Percentiles rank a stretch among this genome's conserved stretches.
phyloP scores from a whole-genome alignment of 208 protist species.

The Perkinsela sp. region DNA sequence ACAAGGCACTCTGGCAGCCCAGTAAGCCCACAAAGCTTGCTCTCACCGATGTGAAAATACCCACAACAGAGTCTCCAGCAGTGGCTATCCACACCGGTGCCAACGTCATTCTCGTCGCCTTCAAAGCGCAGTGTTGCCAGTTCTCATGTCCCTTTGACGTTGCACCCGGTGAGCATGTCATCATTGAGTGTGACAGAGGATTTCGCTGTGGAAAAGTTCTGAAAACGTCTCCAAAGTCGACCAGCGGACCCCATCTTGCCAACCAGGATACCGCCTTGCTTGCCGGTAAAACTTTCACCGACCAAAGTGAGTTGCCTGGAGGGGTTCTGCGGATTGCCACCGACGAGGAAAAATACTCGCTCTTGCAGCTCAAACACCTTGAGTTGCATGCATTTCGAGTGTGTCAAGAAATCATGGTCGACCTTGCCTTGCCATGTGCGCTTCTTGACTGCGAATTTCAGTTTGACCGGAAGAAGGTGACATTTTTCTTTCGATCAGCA shows the following conservation, averaged over 20 bases:
- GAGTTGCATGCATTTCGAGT: conserved; percentile 51
- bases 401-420: conserved; percentile 32
- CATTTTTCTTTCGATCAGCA: conserved; percentile 63
- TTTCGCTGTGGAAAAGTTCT: conserved; percentile 47
- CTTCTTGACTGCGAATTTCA: conserved; percentile 57
- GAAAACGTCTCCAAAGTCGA: conserved; percentile 13
- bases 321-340: conserved; percentile 23
- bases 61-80: too few relatives aligned
- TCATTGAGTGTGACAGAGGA: conserved; percentile 58
- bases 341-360: conserved; percentile 32
- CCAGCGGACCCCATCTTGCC: conserved; percentile 13
- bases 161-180: conserved; percentile 31
- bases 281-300: conserved; percentile 25
- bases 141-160: conserved; percentile 2
- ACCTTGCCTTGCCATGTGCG: conserved; percentile 43
- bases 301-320: conserved; percentile 34
- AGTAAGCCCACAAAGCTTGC: too few relatives aligned
- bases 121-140: not conserved
- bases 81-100: too few relatives aligned
- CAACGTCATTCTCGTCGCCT: not conserved
- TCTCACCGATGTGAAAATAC: too few relatives aligned
- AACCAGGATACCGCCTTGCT: conserved; percentile 25
- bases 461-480: conserved; percentile 71
- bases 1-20: too few relatives aligned
- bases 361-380: conserved; percentile 29